Conservation (phyloP, 176 grass and related monocot genomes). For the Triticum timopheevii region DNA sequence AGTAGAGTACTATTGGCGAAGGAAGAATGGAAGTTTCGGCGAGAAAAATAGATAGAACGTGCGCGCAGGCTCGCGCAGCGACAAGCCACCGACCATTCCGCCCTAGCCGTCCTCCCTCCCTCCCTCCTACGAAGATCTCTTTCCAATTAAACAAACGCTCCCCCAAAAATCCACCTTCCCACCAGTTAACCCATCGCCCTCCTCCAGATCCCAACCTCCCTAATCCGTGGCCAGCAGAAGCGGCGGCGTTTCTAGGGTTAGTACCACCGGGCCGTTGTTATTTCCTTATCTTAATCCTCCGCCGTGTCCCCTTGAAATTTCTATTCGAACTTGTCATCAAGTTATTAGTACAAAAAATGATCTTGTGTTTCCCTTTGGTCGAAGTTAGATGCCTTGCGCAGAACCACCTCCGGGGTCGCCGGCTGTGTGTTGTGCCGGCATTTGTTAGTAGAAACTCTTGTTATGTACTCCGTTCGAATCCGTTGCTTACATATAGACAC, state of each 20-base stretch:
- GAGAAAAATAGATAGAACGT: not conserved
- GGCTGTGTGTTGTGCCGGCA: not conserved
- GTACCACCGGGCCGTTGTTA: constrained; percentile 10
- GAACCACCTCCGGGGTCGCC: not conserved
- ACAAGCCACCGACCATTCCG: constrained; percentile 35
- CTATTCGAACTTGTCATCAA: not conserved
- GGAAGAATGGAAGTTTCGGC: not conserved
- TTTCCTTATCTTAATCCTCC: not conserved
- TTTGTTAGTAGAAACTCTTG: not conserved
- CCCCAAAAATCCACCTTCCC: constrained; percentile 8
- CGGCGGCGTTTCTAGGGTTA: constrained; percentile 44
- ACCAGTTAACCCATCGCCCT: not conserved
- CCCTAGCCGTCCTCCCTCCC: not conserved
- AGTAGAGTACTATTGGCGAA: no score
- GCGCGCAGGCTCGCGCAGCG: not conserved
- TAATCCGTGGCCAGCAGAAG: not conserved
- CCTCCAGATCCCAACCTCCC: constrained; percentile 14
- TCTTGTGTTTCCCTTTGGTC: not conserved
- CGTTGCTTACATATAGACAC: not conserved
- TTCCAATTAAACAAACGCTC: constrained; percentile 26
- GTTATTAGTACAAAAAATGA: not conserved
- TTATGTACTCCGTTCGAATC: not conserved
- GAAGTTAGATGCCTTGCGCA: constrained; percentile 18
- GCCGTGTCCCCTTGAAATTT: not conserved
- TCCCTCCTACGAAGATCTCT: constrained; percentile 24